Base-by-base conservation (phyloP, 2,329 filamentous ascomycete genomes). In the Ascochyta clinopodiicola region DNA sequence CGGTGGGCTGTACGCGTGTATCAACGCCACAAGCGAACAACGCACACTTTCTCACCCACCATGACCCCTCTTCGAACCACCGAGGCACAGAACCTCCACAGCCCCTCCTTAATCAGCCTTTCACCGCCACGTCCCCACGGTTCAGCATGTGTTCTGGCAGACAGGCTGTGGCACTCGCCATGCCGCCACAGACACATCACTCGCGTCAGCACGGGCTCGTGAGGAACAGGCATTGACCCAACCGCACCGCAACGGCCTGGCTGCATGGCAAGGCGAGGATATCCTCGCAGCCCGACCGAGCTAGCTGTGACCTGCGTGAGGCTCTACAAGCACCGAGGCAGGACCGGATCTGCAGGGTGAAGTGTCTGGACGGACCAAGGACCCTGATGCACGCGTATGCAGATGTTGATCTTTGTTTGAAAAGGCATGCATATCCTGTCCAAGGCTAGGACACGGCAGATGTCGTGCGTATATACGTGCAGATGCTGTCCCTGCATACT, bases 361-460 rank as follows among this genome's bases (percentile, higher is more conserved):
- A 13, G 24, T 15, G 6, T 27, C 24, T 25, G 37, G 39, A 21
- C 19, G 42, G 27, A 15, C 6, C 10, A 15, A 12, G n/a, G 42
- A 51, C 49, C 42, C 50, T 46, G 50, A 42, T 52, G 43, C n/a
- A 36, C 49, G 22, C 42, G 50, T 51, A 36, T 45, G 39, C 29
- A 25, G 24, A 13, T 34, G 39, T 19, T 36, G 39, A 39, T 13
- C 17, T 9, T 24, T 7, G 21, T 12, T 39, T 39, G 36, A 24
- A 19, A 27, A 31, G 35, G 44, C 34, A 45, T 45, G 32, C 22
- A 2, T 17, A 27, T 31, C 29, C 10, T 15, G 29, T 13, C 12
- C 29, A 31, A 31, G 29, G 29, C 29, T 12, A 15, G 13, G 12
- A 13, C 29, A 31, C 29, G 12, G 29, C 21, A 25, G 34, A 24